Percentiles rank a stretch among this genome's conserved stretches.
phyloP scores from a whole-genome alignment of 1,284 basidiomycete genomes.

The Ceraceosorus guamensis region DNA sequence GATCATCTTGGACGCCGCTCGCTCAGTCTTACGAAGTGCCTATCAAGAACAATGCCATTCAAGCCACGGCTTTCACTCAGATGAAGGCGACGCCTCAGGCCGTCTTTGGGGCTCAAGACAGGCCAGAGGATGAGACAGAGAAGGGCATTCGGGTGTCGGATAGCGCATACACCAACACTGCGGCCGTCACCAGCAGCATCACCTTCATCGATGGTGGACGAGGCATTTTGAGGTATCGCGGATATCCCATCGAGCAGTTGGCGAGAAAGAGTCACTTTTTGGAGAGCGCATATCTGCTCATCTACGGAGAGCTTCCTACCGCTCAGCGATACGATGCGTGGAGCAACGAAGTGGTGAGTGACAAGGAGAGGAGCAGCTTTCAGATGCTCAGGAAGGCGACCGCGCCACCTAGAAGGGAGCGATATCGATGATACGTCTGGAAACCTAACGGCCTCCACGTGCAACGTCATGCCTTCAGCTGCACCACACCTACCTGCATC shows the following conservation, averaged over 20 bases:
- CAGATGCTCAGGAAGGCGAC: no score
- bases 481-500: conserved; percentile 68
- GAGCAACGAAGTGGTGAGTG: conserved; percentile 64
- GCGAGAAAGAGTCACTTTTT: conserved; percentile 69
- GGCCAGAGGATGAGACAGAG: conserved; percentile 63
- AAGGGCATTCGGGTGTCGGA: conserved; percentile 15
- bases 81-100: conserved; percentile 54
- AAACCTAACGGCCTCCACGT: no score
- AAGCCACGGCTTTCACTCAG: conserved; percentile 69
- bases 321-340: conserved; percentile 59
- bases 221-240: conserved; percentile 48
- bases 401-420: no score
- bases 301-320: conserved; percentile 64
- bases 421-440: no score
- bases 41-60: conserved; percentile 27
- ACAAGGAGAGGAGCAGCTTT: no score
- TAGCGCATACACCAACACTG: conserved; percentile 62
- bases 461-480: no score
- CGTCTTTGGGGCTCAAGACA: conserved; percentile 4
- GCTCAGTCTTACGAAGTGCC: conserved; percentile 64
- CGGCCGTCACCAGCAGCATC: conserved; percentile 69
- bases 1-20: no score
- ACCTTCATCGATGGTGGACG: conserved; percentile 71
- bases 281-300: conserved; percentile 72
- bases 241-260: conserved; percentile 85